Evolutionary conservation across 495 filamentous ascomycete genomes (phyloP), one percentile per base, ranked within the genome.

Genomic region (Penicillium crystallinum): DNA sequence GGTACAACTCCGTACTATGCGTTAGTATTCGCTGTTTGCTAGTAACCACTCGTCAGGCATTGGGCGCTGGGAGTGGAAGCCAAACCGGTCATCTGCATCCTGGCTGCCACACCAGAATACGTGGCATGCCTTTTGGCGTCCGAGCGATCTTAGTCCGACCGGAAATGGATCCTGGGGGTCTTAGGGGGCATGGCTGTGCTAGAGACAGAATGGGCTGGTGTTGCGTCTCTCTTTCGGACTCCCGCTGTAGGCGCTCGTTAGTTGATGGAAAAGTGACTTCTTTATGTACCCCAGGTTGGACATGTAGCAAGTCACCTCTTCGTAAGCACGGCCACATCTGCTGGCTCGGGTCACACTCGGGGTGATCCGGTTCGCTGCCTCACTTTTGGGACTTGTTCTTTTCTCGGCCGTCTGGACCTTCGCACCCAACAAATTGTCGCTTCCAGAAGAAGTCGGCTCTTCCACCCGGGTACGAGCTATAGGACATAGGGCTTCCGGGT

Each of bases 321-420:
- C 46, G 54, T 53, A 34, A 49, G 38, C 41, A 40, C 31, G 25
- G 36, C 29, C 21, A 12, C 44, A 29, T 49, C 12, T 40, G 47
- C 47, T 49, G 45, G 45, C 56, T 54, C 66, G 69, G 64, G 41
- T 49, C 37, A 38, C 11, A 0, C 43, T 65, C 58, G 54, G 54
- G 49, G 55, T 49, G 55, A 70, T 74, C 73, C 73, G 73, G 69
- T 70, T 76, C 68, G 73, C 66, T 67, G 73, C 73, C 71, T 74
- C 73, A 74, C 69, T 76, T 72, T 62, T 46, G 9, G 18, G 30
- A 31, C 1, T 3, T 40, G 38, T 30, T 30, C 42, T 7, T 14
- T 31, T 35, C 30, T 35, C 40, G 34, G 43, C 18, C 43, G 31
- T 47, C 46, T 58, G 41, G 46, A 46, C 25, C 19, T 31, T 41